Conservation (phyloP, 2,329 filamentous ascomycete genomes). For the Alternaria novae-zelandiae region DNA sequence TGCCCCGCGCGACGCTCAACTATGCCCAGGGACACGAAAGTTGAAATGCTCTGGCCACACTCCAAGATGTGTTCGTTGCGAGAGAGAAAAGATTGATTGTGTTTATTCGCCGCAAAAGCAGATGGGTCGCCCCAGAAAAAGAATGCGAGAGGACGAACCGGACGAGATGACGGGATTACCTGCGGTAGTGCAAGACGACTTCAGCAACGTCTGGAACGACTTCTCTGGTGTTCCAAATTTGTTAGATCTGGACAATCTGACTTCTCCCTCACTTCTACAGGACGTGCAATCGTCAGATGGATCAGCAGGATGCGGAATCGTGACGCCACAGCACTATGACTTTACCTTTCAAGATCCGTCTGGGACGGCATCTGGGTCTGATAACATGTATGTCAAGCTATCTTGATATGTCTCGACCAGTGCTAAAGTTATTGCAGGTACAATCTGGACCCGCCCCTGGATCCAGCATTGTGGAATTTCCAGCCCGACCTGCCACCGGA, state of each 20-base stretch:
- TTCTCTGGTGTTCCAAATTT: conserved; percentile 8
- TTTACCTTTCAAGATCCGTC: conserved; percentile 7
- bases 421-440: conserved; percentile 14
- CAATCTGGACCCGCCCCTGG: conserved; percentile 21
- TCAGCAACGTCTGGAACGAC: not conserved
- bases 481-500: not conserved
- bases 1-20: conserved; percentile 4
- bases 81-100: conserved; percentile 50
- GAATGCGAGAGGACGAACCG: conserved; percentile 41
- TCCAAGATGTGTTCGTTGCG: conserved; percentile 53
- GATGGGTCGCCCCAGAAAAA: conserved; percentile 60
- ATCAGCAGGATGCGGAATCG: conserved; percentile 2
- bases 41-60: conserved; percentile 56
- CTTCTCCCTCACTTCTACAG: conserved; percentile 17
- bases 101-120: conserved; percentile 56
- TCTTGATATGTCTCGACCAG: not conserved
- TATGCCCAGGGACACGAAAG: conserved; percentile 52
- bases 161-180: not conserved
- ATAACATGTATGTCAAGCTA: conserved; percentile 19
- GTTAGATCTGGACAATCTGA: conserved; percentile 16
- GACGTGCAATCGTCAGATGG: conserved; percentile 2
- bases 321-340: conserved; percentile 11
- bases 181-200: conserved; percentile 4
- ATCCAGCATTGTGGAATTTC: conserved; percentile 37
- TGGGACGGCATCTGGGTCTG: conserved; percentile 3